Evolutionary conservation across 495 filamentous ascomycete genomes (phyloP), one percentile per base, ranked within the genome.

Genomic region (Penicillium taxi): DNA sequence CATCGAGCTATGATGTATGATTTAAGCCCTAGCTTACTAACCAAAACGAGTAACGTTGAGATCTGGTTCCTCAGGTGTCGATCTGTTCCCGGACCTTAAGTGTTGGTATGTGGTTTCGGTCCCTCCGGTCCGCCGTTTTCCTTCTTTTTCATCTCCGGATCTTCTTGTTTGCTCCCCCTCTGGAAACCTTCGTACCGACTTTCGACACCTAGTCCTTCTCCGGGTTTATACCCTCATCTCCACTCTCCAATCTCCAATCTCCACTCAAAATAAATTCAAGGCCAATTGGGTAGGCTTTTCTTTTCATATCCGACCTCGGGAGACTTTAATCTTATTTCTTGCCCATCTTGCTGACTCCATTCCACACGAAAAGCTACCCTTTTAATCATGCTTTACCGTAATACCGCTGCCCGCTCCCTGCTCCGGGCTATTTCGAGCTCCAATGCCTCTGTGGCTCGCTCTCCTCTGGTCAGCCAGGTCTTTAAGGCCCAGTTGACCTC

Each of bases 401-500:
- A 57, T 48, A 51, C 59, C 42, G 57, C 61, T 49, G 61, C 64
- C 47, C 64, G 66, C 62, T 70, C 68, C 35, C 53, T 63, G 24
- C 53, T 68, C 47, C 61, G 68, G 47, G 64, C 71, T 34, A 27
- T 65, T 49, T 58, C 60, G 38, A 68, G 61, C 62, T 65, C 62
- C 57, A 69, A 68, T 63, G 61, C 56, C 52, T 67, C 65, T 26
- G 62, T 67, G 35, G 55, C 61, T 49, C 56, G 63, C 46, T 66
- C 59, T 18, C 35, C 56, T 31, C 40, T 65, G 37, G 44, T 48
- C 41, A 62, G 63, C 53, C 63, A 57, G 37, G 57, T 62, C 44
- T 67, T 68, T 51, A 66, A 60, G 47, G 66, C 66, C 38, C 63
- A 55, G 48, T 58, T 70, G 63, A 64, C 63, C 45, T 63, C 64